These are phyloP conservation scores for Talaromyces sp. DNA, from an alignment of 2,329 filamentous ascomycete species.

Conservation along the genomic window DNA sequence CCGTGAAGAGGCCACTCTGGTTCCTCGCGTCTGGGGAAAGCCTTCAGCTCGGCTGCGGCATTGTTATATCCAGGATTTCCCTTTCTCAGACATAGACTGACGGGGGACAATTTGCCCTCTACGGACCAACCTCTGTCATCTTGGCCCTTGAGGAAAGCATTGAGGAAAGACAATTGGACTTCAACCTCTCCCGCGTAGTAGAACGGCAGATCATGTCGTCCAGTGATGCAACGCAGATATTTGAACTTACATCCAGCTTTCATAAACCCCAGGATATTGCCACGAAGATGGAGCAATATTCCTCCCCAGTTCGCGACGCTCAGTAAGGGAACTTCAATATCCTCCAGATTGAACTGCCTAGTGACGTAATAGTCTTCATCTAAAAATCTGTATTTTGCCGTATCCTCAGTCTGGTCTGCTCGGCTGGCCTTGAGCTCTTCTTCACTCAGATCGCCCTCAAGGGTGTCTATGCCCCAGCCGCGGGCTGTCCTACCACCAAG, in stretches of 20 bases:
- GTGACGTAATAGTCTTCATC: slow-evolving; percentile 60
- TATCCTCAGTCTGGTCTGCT: slow-evolving; percentile 12
- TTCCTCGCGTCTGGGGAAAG: too few species aligned
- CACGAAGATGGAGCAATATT: background rate
- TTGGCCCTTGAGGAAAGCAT: slow-evolving; percentile 64
- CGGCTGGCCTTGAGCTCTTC: too few species aligned
- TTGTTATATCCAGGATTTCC: slow-evolving; percentile 64
- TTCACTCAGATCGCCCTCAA: too few species aligned
- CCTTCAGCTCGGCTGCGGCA: slow-evolving; percentile 40
- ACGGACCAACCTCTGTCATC: slow-evolving; percentile 42
- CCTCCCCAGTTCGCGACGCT: background rate
- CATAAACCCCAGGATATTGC: background rate
- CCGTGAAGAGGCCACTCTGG: too few species aligned
- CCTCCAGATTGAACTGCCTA: slow-evolving; percentile 40
- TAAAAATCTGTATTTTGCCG: slow-evolving; percentile 43
- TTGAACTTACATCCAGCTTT: background rate
- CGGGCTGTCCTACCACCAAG: too few species aligned
- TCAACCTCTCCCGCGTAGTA: slow-evolving; percentile 66
- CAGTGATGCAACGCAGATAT: slow-evolving; percentile 63
- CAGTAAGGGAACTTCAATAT: background rate
- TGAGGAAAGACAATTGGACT: slow-evolving; percentile 61
- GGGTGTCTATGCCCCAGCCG: too few species aligned
- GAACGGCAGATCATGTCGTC: slow-evolving; percentile 66
- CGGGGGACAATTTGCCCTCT: slow-evolving; percentile 52
- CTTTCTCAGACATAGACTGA: slow-evolving; percentile 57